A percentile compares a stretch with the other conserved stretches of the same genome.
These are phyloP conservation scores for Ceratocystis cacaofunesta DNA, from an alignment of 2,329 filamentous ascomycete species.

Conservation along the genomic window DNA sequence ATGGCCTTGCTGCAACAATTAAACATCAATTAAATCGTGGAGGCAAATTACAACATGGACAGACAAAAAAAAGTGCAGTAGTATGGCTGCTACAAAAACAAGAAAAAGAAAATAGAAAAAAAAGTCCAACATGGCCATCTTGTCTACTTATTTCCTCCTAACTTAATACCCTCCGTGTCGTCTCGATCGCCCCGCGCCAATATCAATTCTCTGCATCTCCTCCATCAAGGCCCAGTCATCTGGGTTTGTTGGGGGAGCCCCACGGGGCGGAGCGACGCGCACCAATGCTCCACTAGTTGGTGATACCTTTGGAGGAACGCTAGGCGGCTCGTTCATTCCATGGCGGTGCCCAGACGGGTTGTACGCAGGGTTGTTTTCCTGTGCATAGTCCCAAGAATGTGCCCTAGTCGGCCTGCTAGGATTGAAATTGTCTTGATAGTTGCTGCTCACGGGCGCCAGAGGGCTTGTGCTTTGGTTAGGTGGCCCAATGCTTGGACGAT, in stretches of 20 bases:
- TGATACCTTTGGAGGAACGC: slow-evolving; percentile 27
- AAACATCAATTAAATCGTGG: neutral
- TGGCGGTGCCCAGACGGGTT: slow-evolving; percentile 33
- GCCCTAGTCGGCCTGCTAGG: slow-evolving; percentile 31
- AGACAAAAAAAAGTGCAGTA: neutral
- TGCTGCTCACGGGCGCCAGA: slow-evolving; percentile 30
- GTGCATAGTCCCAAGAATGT: slow-evolving; percentile 36
- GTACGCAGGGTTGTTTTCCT: neutral
- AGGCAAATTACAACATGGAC: neutral
- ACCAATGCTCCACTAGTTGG: slow-evolving; percentile 30
- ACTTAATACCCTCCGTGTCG: slow-evolving; percentile 31
- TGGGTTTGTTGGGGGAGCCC: slow-evolving; percentile 24
- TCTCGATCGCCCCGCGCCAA: slow-evolving; percentile 44
- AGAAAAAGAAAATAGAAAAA: neutral
- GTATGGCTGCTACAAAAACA: neutral
- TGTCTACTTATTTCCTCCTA: neutral
- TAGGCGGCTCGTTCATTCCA: neutral
- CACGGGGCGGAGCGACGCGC: slow-evolving; percentile 20
- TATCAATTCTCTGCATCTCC: slow-evolving; percentile 54
- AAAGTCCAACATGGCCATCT: neutral
- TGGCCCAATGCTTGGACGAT: slow-evolving; percentile 31
- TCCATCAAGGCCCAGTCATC: slow-evolving; percentile 49
- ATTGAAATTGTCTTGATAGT: slow-evolving; percentile 26
- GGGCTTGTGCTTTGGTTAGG: slow-evolving; percentile 30
- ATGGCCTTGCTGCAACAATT: neutral